Evolutionary conservation across 805 yeast genomes (phyloP).

Genomic region (Metschnikowia kunwiensis): DNA sequence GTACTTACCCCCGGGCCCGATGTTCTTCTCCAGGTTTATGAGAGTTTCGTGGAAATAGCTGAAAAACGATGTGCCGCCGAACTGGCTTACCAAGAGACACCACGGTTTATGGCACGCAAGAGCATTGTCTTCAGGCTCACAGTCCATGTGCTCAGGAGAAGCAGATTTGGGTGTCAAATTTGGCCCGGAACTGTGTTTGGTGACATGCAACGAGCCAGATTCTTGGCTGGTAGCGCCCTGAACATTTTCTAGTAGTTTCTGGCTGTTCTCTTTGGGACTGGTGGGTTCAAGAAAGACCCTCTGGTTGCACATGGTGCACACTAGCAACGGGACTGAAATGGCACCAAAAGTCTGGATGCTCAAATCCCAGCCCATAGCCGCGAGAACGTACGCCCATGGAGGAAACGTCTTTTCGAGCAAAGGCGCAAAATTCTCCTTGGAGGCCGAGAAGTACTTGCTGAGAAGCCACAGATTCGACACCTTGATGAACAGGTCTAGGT

Average conservation of each 20-base stretch:
- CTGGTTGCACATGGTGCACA: conserved; percentile 38
- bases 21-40: conserved; percentile 19
- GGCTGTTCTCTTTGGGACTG: background rate
- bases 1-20: conserved; percentile 29
- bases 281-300: conserved; percentile 22
- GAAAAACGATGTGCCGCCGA: conserved; percentile 15
- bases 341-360: conserved; percentile 29
- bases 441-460: conserved; percentile 28
- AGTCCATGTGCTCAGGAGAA: background rate
- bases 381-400: conserved; percentile 33
- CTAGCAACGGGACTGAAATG: conserved; percentile 28
- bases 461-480: conserved; percentile 35
- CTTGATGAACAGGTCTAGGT: conserved; percentile 16
- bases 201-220: no score
- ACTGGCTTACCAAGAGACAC: conserved; percentile 28
- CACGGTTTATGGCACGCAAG: conserved; percentile 32
- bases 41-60: conserved; percentile 27
- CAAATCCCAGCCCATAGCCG: conserved; percentile 38
- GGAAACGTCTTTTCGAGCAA: conserved; percentile 26
- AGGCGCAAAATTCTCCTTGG: conserved; percentile 33
- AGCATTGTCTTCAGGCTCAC: background rate
- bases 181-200: no score
- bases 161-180: background rate
- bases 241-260: background rate
- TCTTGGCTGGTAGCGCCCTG: no score